Percentiles rank a stretch among this genome's conserved stretches.
These are phyloP conservation scores for Thielaviopsis punctulata DNA, from an alignment of 2,329 filamentous ascomycete species.

Conservation along the genomic window DNA sequence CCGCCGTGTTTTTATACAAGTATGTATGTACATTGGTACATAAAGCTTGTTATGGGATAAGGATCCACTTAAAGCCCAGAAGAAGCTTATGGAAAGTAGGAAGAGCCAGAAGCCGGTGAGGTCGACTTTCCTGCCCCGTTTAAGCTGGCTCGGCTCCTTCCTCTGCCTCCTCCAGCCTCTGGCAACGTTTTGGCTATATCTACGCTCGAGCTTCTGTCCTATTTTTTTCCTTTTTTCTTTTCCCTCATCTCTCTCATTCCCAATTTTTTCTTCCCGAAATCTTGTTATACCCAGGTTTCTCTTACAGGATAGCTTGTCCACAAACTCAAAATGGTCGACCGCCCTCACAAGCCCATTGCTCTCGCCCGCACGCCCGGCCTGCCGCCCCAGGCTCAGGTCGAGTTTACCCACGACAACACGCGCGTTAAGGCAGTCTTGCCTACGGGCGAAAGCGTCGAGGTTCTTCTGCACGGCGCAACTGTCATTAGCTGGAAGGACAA, in stretches of 20 bases:
- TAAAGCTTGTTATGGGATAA: too few relatives aligned
- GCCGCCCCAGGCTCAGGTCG: conserved; percentile 59
- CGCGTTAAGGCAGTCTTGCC: conserved; percentile 66
- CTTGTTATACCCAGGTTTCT: background rate
- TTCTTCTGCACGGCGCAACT: conserved; percentile 83
- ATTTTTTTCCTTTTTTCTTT: background rate
- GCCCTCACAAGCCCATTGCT: conserved; percentile 66
- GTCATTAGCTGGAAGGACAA: conserved; percentile 85
- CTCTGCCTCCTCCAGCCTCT: background rate
- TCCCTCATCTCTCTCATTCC: background rate
- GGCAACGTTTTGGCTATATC: background rate
- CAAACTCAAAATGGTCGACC: conserved; percentile 49
- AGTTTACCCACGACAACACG: conserved; percentile 51
- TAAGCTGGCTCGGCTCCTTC: background rate
- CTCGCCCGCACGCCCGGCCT: conserved; percentile 57
- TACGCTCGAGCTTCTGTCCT: background rate
- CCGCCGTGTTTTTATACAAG: too few relatives aligned
- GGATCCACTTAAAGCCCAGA: too few relatives aligned
- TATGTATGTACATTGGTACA: too few relatives aligned
- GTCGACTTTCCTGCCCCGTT: background rate
- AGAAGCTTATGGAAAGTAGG: too few relatives aligned
- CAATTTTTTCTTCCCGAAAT: background rate
- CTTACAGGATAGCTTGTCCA: background rate
- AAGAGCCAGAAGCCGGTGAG: background rate
- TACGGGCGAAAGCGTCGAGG: conserved; percentile 68